Evolutionary conservation across 768 basidiomycete genomes (phyloP), one percentile per base, ranked within the genome.

Genomic region (Pisolithus tinctorius): DNA sequence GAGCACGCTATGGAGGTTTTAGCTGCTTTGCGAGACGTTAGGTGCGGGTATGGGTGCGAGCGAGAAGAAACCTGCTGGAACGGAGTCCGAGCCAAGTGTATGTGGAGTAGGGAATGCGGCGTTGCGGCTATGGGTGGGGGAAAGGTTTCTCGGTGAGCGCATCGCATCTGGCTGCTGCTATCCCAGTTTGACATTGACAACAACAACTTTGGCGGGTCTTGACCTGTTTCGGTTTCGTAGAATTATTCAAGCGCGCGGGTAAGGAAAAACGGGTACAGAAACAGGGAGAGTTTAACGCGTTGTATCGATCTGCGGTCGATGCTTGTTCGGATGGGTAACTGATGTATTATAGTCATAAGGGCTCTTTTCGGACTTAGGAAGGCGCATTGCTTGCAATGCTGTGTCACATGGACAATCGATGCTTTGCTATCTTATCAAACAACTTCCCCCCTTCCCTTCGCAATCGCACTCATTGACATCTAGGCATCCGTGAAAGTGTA

Each of bases 1-100:
- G 79, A 81, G n/a, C 82, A 88, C 54, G 86, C 88, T 6, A 71
- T 74, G 60, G 70, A 74, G 48, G 84, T 88, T 71, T 66, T 91
- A 1, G 72, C 71, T 13, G 82, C n/a, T 84, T 3, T 83, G 81
- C 43, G 84, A 84, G 59, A 82, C 83, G 59, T 72, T 90, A 2
- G 84, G 82, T 0, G 81, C 81, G 9, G 86, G 87, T 4, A 73
- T 90, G 47, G 85, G 86, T 23, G 73, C 66, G 29, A 58, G 47
- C 14, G 66, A 59, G 16, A 66, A 58, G 56, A 61, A 54, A 56
- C 17, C n/a, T 41, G 46, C 45, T 34, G 11, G 34, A 4, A 5
- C 34, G 5, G 34, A 34, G 2, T 14, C 13, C 13, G 34, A 34
- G 1, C 13, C 34, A 20, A 60, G 41, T 13, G 59, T 56, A 10